Base-by-base conservation (phyloP, 768 basidiomycete species). In the Lentinula sp. region DNA sequence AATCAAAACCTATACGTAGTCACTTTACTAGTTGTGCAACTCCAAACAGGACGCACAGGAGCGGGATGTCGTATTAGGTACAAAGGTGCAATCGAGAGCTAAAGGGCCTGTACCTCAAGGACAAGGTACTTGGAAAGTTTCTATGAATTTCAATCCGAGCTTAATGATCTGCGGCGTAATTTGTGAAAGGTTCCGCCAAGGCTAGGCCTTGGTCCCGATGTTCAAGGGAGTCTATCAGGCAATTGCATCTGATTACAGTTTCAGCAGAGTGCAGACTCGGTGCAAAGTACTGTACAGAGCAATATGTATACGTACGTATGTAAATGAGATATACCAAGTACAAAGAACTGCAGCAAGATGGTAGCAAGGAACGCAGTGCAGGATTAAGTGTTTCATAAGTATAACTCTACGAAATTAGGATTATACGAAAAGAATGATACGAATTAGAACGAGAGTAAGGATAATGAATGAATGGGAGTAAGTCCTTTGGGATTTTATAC, bases 321-420 rank as follows among this genome's bases (percentile, higher is more conserved):
- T 48, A 48, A 23, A 10, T 48, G 7, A 20, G 18, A 48, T 18
- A 9, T 18, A 48, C 46, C 9, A 48, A 23, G 20, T 51, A 51
- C 35, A 51, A 51, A 51, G 10, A 23, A 50, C 48, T 28, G 23
- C 20, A 32, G 48, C 43, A 45, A 48, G 16, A 3, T n/a, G 50
- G 3, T 9, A 51, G 28, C 50, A 51, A 51, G 50, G 13, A 33
- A 32, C 9, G 46, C 46, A 48, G 4, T 46, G 28, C 35, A 51
- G 50, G 12, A 60, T 16, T 55, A 52, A 57, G 16, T 53, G 57
- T 59, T 39, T 23, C 41, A 39, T 57, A 45, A 59, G 53, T 28
- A 45, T 33, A 63, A 32, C 32, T 62, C 57, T 23, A 63, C 60
- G 20, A 50, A 7, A 16, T 36, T 15, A n/a, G 52, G 53, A 54